A percentile compares a stretch with the other conserved stretches of the same genome.
These are phyloP conservation scores for Kurtzmaniella quercitrusa DNA, from an alignment of 1,139 yeast genomes.

Conservation along the genomic window DNA sequence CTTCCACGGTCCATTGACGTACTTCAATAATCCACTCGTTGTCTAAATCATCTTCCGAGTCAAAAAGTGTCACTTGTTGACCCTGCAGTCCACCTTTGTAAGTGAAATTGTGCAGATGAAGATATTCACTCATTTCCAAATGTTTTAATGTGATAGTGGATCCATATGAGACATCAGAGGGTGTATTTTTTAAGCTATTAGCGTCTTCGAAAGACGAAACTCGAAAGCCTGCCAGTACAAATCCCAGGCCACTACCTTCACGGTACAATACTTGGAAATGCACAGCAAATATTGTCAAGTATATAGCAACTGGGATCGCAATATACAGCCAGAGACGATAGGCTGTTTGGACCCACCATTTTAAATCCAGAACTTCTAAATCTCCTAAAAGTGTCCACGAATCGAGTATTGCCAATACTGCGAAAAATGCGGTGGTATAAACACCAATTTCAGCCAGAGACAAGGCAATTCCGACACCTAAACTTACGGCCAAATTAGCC, in stretches of 20 bases:
- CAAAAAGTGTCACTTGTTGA: slow-evolving; percentile 68
- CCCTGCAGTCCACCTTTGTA: slow-evolving; percentile 55
- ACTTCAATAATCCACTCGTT: slow-evolving; percentile 69
- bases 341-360: slow-evolving; percentile 28
- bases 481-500: slow-evolving; percentile 38
- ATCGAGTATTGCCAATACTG: slow-evolving; percentile 34
- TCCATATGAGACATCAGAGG: slow-evolving; percentile 59
- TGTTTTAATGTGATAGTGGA: slow-evolving; percentile 67
- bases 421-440: slow-evolving; percentile 50
- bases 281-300: slow-evolving; percentile 42
- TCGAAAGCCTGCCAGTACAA: slow-evolving; percentile 58
- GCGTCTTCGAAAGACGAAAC: slow-evolving; percentile 39
- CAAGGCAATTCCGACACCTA: slow-evolving; percentile 49
- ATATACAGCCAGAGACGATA: slow-evolving; percentile 33
- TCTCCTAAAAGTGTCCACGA: slow-evolving; percentile 63
- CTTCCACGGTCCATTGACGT: slow-evolving; percentile 26
- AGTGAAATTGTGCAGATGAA: slow-evolving; percentile 59
- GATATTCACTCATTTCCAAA: slow-evolving; percentile 54
- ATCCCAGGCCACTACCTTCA: slow-evolving; percentile 49
- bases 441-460: slow-evolving; percentile 55
- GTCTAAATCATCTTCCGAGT: slow-evolving; percentile 45
- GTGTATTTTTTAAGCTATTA: slow-evolving; percentile 29
- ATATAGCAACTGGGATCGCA: slow-evolving; percentile 47
- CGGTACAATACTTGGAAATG: slow-evolving; percentile 48
- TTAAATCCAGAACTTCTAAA: slow-evolving; percentile 29